Conservation (phyloP, 1,284 basidiomycete species). For the Mrakiaceae sp. region DNA sequence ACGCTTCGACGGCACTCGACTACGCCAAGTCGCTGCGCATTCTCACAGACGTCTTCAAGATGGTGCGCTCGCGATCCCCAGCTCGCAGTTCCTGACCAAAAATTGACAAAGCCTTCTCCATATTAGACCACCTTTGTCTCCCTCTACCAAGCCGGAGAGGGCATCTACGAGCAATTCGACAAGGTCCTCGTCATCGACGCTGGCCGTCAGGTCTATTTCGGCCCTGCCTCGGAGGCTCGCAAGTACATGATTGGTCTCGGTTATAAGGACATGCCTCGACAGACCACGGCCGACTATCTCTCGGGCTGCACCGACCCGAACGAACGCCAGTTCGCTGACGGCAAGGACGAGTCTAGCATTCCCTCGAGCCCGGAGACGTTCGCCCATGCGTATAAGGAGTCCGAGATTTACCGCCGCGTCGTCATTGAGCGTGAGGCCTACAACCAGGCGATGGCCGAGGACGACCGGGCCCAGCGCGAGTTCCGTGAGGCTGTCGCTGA, state of each 20-base stretch:
- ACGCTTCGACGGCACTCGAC: constrained; percentile 48
- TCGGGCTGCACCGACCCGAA: constrained; percentile 67
- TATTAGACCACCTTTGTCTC: constrained; percentile 38
- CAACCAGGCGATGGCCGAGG: constrained; percentile 52
- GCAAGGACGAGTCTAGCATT: constrained; percentile 50
- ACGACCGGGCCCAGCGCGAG: constrained; percentile 50
- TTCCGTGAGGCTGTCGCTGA: constrained; percentile 64
- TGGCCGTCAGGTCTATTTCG: constrained; percentile 45
- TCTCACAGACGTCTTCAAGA: constrained; percentile 41
- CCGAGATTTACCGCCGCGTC: constrained; percentile 44
- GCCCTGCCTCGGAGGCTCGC: constrained; percentile 41
- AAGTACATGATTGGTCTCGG: constrained; percentile 43
- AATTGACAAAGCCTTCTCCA: constrained; percentile 9
- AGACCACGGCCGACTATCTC: constrained; percentile 58
- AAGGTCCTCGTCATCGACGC: constrained; percentile 48
- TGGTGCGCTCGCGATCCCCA: constrained; percentile 19
- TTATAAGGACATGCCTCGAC: constrained; percentile 36
- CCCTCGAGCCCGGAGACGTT: constrained; percentile 63
- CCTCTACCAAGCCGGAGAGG: constrained; percentile 51
- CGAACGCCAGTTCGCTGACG: constrained; percentile 70
- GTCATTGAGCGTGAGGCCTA: constrained; percentile 49
- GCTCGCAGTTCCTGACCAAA: constrained; percentile 6
- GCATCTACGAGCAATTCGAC: constrained; percentile 56
- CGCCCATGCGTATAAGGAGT: constrained; percentile 54
- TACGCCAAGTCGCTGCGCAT: constrained; percentile 46